Base-by-base conservation (phyloP, 352 stramenopile species). In the Pythium inflatum region DNA sequence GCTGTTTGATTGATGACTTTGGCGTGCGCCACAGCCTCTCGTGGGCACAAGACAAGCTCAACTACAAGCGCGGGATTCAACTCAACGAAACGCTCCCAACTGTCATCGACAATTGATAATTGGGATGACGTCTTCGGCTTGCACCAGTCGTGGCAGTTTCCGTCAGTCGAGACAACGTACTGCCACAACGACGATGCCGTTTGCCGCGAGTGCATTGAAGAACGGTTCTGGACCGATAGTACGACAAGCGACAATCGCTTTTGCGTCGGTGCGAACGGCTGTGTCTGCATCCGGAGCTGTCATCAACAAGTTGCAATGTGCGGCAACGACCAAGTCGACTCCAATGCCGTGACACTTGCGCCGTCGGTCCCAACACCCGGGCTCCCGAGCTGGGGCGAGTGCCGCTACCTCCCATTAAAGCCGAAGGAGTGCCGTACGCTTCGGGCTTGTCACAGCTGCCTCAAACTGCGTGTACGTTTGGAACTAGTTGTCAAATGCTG, bases 281-380 rank as follows among this genome's bases (percentile, higher is more conserved):
- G 65, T 36, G 51, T 72, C 11, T 72, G 56, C n/a, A 62, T 72
- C 13, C 34, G 16, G 36, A 56, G 53, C 18, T 72, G 65, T 57
- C 33, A 14, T 13, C 41, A 41, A 14, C 34, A 14, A 14, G 34
- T 41, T 14, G 8, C 34, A 8, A 41, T 41, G n/a, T 41, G 34
- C 34, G 34, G 14, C 8, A 14, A 41, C n/a, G 48, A 12, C 22
- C 33, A 33, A 33, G 30, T 11, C 5, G 12, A 22, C 5, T 4
- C 24, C 11, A 14, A 41, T 14, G 34, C 14, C 34, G 8, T 41
- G 34, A 8, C 34, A 41, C n/a, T n/a, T n/a, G n/a, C n/a, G n/a
- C n/a, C n/a, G n/a, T n/a, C n/a, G n/a, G n/a, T n/a, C n/a, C n/a
- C n/a, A n/a, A n/a, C n/a, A n/a, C n/a, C n/a, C n/a, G n/a, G n/a